Evolutionary conservation across 2,329 filamentous ascomycete genomes (phyloP).

Genomic region (Seiridium unicorne): DNA sequence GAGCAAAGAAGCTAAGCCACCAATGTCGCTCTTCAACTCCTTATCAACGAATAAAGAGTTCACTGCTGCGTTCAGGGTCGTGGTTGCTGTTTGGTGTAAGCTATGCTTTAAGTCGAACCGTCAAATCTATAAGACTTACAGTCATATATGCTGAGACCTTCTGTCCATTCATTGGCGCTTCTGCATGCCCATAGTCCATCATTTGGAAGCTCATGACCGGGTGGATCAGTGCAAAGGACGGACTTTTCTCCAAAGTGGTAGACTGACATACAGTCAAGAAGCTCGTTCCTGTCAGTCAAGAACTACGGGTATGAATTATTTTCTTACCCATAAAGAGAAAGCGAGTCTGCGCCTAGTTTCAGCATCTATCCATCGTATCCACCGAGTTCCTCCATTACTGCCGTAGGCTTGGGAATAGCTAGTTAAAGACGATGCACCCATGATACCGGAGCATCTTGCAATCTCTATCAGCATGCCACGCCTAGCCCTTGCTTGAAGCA

Average conservation of each 20-base stretch:
- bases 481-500: background rate
- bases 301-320: background rate
- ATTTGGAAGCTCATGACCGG: background rate
- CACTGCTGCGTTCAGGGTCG: background rate
- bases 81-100: background rate
- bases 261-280: conserved; percentile 1
- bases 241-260: background rate
- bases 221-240: background rate
- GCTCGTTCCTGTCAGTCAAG: background rate
- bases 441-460: background rate
- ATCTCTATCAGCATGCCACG: background rate
- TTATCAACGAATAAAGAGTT: background rate
- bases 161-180: background rate
- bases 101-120: background rate
- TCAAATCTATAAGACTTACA: background rate
- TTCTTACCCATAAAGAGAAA: background rate
- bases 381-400: background rate
- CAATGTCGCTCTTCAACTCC: background rate
- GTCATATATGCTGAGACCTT: background rate
- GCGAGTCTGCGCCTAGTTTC: background rate
- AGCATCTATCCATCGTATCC: background rate
- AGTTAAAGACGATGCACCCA: background rate
- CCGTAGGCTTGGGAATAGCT: background rate
- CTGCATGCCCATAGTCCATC: background rate
- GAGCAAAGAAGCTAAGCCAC: background rate